phyloP scores from a whole-genome alignment of 2,329 filamentous ascomycete genomes.

The Calonectria pseudoreteaudii region DNA sequence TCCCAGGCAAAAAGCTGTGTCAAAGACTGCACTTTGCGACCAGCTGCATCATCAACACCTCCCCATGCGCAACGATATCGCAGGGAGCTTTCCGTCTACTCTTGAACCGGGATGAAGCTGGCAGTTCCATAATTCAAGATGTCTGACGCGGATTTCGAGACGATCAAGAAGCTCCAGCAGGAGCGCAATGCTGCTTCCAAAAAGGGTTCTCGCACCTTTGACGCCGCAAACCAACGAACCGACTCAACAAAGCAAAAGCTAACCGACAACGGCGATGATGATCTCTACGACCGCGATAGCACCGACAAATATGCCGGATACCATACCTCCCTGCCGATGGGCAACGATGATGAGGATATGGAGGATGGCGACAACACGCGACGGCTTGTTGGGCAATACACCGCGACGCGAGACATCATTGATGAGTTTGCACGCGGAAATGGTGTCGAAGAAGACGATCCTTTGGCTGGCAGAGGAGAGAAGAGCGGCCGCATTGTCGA shows the following conservation, averaged over 20 bases:
- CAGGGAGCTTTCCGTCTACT: slow-evolving; percentile 49
- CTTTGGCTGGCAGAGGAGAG: slow-evolving; percentile 83
- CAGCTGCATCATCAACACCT: slow-evolving; percentile 44
- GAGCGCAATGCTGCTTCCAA: slow-evolving; percentile 90
- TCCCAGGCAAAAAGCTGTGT: slow-evolving; percentile 45
- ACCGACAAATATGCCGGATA: slow-evolving; percentile 89
- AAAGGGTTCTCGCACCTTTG: slow-evolving; percentile 85
- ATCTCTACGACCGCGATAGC: slow-evolving; percentile 84
- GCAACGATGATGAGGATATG: slow-evolving; percentile 83
- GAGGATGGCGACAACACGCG: slow-evolving; percentile 78
- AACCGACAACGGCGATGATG: slow-evolving; percentile 88
- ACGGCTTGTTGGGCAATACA: slow-evolving; percentile 93
- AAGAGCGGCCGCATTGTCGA: slow-evolving; percentile 91
- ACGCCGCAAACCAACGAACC: slow-evolving; percentile 82
- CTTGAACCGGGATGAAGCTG: slow-evolving; percentile 58
- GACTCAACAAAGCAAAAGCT: slow-evolving; percentile 93
- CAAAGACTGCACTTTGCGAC: slow-evolving; percentile 44
- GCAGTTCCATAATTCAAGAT: slow-evolving; percentile 59
- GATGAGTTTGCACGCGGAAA: slow-evolving; percentile 90
- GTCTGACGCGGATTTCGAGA: slow-evolving; percentile 87
- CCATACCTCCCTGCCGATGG: slow-evolving; percentile 86
- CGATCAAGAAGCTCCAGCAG: slow-evolving; percentile 87
- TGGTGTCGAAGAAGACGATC: slow-evolving; percentile 92
- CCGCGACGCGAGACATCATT: slow-evolving; percentile 89
- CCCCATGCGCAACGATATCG: slow-evolving; percentile 53